Evolutionary conservation across 192 early-diverging fungal genomes (phyloP).

Genomic region (Dissophora ornata): DNA sequence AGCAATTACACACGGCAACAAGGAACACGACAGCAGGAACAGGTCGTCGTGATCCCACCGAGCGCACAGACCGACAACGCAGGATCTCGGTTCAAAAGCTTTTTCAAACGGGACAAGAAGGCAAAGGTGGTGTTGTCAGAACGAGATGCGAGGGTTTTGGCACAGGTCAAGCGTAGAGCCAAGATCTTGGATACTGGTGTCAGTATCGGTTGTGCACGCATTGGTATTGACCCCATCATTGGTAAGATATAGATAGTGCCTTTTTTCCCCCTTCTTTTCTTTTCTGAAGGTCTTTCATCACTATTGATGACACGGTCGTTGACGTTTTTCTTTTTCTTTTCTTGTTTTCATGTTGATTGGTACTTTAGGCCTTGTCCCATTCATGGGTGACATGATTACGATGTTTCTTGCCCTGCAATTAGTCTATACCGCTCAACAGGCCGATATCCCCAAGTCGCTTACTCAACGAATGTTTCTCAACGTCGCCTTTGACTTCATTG

Average conservation of each 20-base stretch:
- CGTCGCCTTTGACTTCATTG: constrained; percentile 62
- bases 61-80: neutral
- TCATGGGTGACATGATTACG: constrained; percentile 60
- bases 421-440: constrained; percentile 54
- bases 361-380: constrained; percentile 60
- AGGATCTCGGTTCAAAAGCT: constrained; percentile 20
- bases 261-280: constrained; percentile 1
- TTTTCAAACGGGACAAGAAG: constrained; percentile 35
- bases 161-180: constrained; percentile 58
- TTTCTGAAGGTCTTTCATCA: neutral
- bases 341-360: neutral
- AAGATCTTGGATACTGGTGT: constrained; percentile 59
- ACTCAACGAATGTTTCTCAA: constrained; percentile 59
- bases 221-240: constrained; percentile 62
- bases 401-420: constrained; percentile 54
- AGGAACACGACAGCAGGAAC: neutral
- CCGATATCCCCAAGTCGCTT: constrained; percentile 56
- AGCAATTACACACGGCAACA: neutral
- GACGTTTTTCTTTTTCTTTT: neutral
- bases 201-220: constrained; percentile 49
- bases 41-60: constrained; percentile 7
- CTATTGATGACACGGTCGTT: neutral
- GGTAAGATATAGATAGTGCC: constrained; percentile 49
- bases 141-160: constrained; percentile 36
- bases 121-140: constrained; percentile 19